Evolutionary conservation across 805 yeast genomes (phyloP).

Genomic region (Schizosaccharomyces japonicus): DNA sequence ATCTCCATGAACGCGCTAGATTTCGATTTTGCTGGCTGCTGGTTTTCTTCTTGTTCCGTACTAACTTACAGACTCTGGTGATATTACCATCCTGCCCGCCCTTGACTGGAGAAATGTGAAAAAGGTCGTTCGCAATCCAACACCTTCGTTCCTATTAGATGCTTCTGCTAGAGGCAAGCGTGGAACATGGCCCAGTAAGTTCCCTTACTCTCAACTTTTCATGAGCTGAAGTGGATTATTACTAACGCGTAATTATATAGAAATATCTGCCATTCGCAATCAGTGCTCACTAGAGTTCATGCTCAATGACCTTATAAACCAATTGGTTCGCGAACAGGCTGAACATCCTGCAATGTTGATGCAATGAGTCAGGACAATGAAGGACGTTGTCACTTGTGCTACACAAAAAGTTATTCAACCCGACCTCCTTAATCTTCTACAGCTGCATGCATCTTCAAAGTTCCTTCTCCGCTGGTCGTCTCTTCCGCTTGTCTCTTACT

Average conservation of each 20-base stretch:
- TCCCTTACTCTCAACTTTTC: not conserved
- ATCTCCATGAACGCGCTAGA: too few relatives aligned
- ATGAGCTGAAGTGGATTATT: not conserved
- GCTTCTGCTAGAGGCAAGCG: constrained; percentile 61
- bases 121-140: constrained; percentile 55
- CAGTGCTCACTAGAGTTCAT: constrained; percentile 39
- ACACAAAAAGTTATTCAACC: too few relatives aligned
- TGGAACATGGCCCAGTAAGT: constrained; percentile 70
- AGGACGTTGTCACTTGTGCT: too few relatives aligned
- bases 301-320: constrained; percentile 47
- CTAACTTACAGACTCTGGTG: constrained; percentile 39
- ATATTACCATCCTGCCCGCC: constrained; percentile 76
- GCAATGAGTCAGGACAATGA: too few relatives aligned
- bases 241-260: not conserved
- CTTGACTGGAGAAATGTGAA: constrained; percentile 31
- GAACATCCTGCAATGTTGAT: not conserved
- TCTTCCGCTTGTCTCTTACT: too few relatives aligned
- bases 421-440: too few relatives aligned
- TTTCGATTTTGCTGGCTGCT: too few relatives aligned
- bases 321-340: constrained; percentile 7
- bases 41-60: not conserved
- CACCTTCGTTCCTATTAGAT: constrained; percentile 46
- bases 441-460: too few relatives aligned
- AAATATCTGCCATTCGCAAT: not conserved
- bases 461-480: too few relatives aligned